A percentile compares a stretch with the other conserved stretches of the same genome.
Conservation (phyloP, 2,329 filamentous ascomycete species). For the Pseudogymnoascus sp. region DNA sequence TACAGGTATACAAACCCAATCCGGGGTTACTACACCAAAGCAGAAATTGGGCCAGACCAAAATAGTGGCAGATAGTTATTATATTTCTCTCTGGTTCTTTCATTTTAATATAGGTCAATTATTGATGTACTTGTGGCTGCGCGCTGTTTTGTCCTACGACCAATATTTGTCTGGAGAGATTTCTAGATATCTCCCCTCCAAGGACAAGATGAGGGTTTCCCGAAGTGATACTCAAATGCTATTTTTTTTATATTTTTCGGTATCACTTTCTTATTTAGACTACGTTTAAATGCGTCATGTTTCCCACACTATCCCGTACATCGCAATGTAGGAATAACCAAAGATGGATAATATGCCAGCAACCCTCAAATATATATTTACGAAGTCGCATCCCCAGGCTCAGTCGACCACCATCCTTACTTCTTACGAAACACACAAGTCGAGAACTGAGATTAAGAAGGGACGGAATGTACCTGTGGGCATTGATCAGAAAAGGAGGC, state of each 20-base stretch:
- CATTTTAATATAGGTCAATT: neutral
- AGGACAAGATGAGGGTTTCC: neutral
- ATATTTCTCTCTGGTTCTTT: neutral
- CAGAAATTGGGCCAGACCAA: neutral
- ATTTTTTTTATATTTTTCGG: neutral
- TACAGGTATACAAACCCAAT: neutral
- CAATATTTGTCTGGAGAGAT: neutral
- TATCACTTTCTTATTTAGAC: no score
- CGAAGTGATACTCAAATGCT: neutral
- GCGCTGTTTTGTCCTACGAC: neutral
- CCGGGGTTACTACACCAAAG: neutral
- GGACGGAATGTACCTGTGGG: no score
- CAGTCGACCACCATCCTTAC: no score
- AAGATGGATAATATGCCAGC: no score
- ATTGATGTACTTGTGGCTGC: neutral
- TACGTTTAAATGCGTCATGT: no score
- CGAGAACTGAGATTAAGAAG: no score
- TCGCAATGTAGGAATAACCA: no score
- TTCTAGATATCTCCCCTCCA: neutral
- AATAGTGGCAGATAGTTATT: neutral
- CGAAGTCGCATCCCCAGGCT: no score
- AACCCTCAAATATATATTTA: no score
- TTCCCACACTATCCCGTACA: no score
- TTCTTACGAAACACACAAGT: no score
- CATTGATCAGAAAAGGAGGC: no score